A percentile compares a stretch with the other conserved stretches of the same genome.
Conservation (phyloP, 2,329 filamentous ascomycete species). For the Pseudogymnoascus sp. region DNA sequence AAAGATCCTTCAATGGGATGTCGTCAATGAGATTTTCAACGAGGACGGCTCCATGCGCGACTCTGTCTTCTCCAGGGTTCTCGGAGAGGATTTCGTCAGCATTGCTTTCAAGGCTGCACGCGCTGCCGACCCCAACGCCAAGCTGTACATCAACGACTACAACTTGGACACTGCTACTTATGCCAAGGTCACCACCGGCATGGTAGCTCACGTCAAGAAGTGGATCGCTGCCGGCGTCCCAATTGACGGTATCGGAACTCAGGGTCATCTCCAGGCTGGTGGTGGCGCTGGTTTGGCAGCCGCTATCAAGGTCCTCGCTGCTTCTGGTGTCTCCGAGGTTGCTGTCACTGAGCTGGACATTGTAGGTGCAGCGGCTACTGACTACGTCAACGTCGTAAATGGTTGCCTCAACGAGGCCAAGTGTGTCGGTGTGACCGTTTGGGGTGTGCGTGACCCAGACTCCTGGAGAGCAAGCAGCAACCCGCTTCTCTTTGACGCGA, state of each 20-base stretch:
- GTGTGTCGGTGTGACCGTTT: slow-evolving; percentile 21
- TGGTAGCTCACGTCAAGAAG: slow-evolving; percentile 33
- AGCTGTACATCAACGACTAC: slow-evolving; percentile 67
- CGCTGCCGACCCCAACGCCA: slow-evolving; percentile 55
- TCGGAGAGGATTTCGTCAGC: slow-evolving; percentile 63
- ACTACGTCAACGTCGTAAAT: slow-evolving; percentile 26
- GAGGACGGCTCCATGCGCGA: slow-evolving; percentile 40
- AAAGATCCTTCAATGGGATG: slow-evolving; percentile 57
- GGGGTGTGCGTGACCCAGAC: slow-evolving; percentile 34
- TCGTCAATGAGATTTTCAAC: slow-evolving; percentile 59
- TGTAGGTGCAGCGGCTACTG: slow-evolving; percentile 36
- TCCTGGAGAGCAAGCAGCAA: slow-evolving; percentile 45
- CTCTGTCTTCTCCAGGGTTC: slow-evolving; percentile 59
- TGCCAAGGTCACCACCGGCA: slow-evolving; percentile 50
- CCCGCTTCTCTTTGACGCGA: slow-evolving; percentile 48
- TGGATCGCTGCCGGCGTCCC: slow-evolving; percentile 53
- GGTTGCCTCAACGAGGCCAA: slow-evolving; percentile 14
- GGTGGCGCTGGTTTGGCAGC: slow-evolving; percentile 13
- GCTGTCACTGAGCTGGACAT: slow-evolving; percentile 58
- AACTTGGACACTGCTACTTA: slow-evolving; percentile 55
- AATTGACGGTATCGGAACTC: slow-evolving; percentile 53
- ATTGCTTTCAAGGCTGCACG: slow-evolving; percentile 59
- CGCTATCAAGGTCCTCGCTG: slow-evolving; percentile 33
- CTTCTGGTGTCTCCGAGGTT: slow-evolving; percentile 46
- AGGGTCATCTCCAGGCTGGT: slow-evolving; percentile 18